Evolutionary conservation across 352 stramenopile genomes (phyloP).

Genomic region (Discostella stelligera): DNA sequence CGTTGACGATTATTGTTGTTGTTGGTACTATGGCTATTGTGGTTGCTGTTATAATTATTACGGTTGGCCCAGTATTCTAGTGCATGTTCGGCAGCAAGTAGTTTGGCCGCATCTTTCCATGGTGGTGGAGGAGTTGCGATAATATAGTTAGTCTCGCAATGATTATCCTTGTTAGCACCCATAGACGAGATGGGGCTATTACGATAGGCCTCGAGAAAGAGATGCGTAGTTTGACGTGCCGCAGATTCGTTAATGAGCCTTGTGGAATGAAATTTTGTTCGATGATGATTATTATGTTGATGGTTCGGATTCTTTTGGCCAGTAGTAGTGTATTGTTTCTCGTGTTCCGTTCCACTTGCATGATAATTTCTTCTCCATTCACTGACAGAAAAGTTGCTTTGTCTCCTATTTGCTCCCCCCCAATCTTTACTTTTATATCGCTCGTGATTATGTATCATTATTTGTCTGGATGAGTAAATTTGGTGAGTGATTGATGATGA

Average conservation of each 20-base stretch:
- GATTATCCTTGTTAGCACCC: neutral
- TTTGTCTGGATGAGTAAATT: too few species aligned
- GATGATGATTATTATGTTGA: conserved; percentile 8
- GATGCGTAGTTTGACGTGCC: conserved; percentile 27
- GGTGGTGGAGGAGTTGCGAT: neutral
- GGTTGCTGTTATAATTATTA: conserved; percentile 2
- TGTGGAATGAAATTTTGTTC: conserved; percentile 10
- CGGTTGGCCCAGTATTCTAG: conserved; percentile 47
- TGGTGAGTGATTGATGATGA: too few species aligned
- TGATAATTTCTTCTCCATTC: too few species aligned
- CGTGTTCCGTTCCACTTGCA: too few species aligned
- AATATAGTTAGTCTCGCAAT: neutral
- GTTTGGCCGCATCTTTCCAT: conserved; percentile 2
- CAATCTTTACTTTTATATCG: too few species aligned
- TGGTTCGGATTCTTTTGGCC: too few species aligned
- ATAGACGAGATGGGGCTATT: neutral
- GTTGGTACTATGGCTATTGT: conserved; percentile 1
- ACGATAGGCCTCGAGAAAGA: conserved; percentile 12
- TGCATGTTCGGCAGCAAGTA: conserved; percentile 30
- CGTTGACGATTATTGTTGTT: neutral
- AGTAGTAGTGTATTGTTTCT: too few species aligned
- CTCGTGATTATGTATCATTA: too few species aligned
- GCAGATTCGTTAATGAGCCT: conserved; percentile 27
- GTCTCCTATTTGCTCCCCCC: too few species aligned
- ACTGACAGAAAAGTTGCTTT: too few species aligned